Conservation (phyloP, 2,329 filamentous ascomycete genomes). For the Epichloe gansuensis region DNA sequence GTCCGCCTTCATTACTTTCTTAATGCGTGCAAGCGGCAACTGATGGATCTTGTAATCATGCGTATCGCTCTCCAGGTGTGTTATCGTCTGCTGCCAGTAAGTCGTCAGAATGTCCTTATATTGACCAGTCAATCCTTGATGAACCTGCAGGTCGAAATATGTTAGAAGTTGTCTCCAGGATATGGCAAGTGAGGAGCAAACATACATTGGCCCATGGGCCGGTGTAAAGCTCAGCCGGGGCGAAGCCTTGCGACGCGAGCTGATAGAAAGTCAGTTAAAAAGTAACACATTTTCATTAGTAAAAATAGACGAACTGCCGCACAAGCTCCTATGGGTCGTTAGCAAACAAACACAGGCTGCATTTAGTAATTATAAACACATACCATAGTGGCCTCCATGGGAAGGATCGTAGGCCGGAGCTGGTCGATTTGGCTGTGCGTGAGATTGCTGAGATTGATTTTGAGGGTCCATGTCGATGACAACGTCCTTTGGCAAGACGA, state of each 20-base stretch:
- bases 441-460: constrained; percentile 36
- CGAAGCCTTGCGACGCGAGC: constrained; percentile 78
- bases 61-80: constrained; percentile 82
- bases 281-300: background rate
- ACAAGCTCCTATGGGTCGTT: constrained; percentile 29
- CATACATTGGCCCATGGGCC: constrained; percentile 90
- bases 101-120: constrained; percentile 97
- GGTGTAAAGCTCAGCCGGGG: constrained; percentile 86
- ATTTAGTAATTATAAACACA: constrained; percentile 15
- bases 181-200: constrained; percentile 6
- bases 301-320: constrained; percentile 24
- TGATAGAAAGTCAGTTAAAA: constrained; percentile 25
- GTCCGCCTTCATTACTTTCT: constrained; percentile 99
- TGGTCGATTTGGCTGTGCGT: constrained; percentile 44
- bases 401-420: constrained; percentile 59
- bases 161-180: background rate
- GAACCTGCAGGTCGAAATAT: constrained; percentile 49
- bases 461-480: constrained; percentile 24
- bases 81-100: constrained; percentile 98
- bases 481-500: background rate
- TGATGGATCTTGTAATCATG: constrained; percentile 99
- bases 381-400: constrained; percentile 69
- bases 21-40: constrained; percentile 91
- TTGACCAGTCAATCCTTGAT: constrained; percentile 81
- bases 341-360: background rate